These are phyloP conservation scores for Berkeleyomyces rouxiae DNA, from an alignment of 2,329 filamentous ascomycete genomes.

Conservation along the genomic window DNA sequence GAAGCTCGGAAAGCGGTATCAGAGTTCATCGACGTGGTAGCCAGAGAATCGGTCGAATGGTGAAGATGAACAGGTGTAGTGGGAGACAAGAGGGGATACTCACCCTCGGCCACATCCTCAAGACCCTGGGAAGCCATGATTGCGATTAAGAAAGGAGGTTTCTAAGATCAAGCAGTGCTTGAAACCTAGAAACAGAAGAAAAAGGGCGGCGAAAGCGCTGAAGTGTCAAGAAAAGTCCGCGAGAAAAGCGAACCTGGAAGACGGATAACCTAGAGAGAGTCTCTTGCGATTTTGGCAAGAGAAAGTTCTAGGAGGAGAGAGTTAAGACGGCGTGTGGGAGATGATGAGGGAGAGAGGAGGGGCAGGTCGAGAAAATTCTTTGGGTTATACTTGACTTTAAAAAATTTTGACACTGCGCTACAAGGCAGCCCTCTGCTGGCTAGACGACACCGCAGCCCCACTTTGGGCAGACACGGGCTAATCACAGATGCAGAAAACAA, in stretches of 20 bases:
- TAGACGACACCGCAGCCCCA: slow-evolving; percentile 2
- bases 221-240: slow-evolving; percentile 21
- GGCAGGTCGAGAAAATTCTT: slow-evolving; percentile 9
- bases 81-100: slow-evolving; percentile 22
- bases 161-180: slow-evolving; percentile 66
- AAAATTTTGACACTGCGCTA: slow-evolving; percentile 1
- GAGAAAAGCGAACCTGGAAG: slow-evolving; percentile 8
- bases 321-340: slow-evolving; percentile 6
- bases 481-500: slow-evolving; percentile 7
- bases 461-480: slow-evolving; percentile 7
- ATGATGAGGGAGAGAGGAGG: slow-evolving; percentile 4
- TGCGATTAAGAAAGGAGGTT: slow-evolving; percentile 44
- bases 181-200: slow-evolving; percentile 43
- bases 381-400: slow-evolving; percentile 4
- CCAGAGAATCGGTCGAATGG: neutral
- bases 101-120: slow-evolving; percentile 92
- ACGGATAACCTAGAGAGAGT: slow-evolving; percentile 27
- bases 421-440: neutral
- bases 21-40: neutral
- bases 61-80: neutral
- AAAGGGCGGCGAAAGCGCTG: slow-evolving; percentile 24
- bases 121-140: slow-evolving; percentile 99
- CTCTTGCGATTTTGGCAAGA: slow-evolving; percentile 31
- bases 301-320: slow-evolving; percentile 26
- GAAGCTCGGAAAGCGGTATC: neutral